Evolutionary conservation across 2,329 filamentous ascomycete genomes (phyloP).

Genomic region (Leptoxyphium fumago): DNA sequence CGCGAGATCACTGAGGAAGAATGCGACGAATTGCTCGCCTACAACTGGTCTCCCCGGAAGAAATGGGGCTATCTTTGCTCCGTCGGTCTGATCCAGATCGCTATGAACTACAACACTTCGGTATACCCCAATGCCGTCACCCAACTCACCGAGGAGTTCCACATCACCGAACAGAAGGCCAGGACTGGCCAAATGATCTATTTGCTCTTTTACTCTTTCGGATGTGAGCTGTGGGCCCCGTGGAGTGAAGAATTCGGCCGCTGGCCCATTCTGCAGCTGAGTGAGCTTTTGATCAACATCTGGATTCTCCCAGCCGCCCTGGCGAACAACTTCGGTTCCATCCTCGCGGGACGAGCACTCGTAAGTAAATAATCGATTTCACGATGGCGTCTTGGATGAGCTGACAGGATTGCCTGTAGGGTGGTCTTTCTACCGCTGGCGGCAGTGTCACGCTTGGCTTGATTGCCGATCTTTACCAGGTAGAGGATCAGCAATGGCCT

Average conservation of each 20-base stretch:
- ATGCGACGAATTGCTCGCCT: constrained; percentile 25
- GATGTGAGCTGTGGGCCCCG: constrained; percentile 77
- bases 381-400: constrained; percentile 40
- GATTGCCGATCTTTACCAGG: constrained; percentile 45
- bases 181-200: constrained; percentile 66
- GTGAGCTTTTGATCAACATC: constrained; percentile 60
- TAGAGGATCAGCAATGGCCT: constrained; percentile 41
- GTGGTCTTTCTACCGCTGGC: constrained; percentile 38
- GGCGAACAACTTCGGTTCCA: constrained; percentile 26
- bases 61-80: constrained; percentile 38
- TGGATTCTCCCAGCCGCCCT: constrained; percentile 49
- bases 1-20: constrained; percentile 8
- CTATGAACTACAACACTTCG: constrained; percentile 42
- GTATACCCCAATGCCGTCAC: constrained; percentile 43
- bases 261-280: constrained; percentile 59
- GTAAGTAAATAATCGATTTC: background rate
- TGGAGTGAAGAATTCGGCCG: constrained; percentile 76
- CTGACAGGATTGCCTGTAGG: constrained; percentile 34
- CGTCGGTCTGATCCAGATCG: constrained; percentile 32
- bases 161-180: constrained; percentile 52
- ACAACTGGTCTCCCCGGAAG: constrained; percentile 29
- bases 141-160: constrained; percentile 46
- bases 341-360: constrained; percentile 29
- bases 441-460: constrained; percentile 51
- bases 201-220: constrained; percentile 66